Evolutionary conservation across 1,284 basidiomycete species (phyloP).

Genomic region (Microbotryum saponariae): DNA sequence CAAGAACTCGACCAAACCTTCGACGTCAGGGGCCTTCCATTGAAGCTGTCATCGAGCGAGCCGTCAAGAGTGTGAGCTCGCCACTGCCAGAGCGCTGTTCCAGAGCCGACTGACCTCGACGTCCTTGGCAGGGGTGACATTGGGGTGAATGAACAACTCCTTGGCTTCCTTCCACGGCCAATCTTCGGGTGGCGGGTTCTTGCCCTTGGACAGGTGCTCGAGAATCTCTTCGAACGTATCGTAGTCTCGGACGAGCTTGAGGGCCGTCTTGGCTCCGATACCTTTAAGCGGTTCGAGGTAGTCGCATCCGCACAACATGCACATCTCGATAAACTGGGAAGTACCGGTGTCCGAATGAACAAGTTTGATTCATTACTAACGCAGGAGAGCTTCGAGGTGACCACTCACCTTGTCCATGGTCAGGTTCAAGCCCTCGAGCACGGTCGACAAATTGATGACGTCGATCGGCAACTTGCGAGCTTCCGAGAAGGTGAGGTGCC

Average conservation of each 20-base stretch:
- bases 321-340: slow-evolving; percentile 85
- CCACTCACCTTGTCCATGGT: slow-evolving; percentile 68
- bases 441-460: slow-evolving; percentile 76
- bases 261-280: slow-evolving; percentile 87
- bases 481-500: slow-evolving; percentile 97
- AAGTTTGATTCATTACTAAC: not conserved
- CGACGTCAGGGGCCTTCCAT: slow-evolving; percentile 88
- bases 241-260: slow-evolving; percentile 85
- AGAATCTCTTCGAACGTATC: slow-evolving; percentile 74
- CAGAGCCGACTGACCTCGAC: slow-evolving; percentile 59
- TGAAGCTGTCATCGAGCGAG: slow-evolving; percentile 56
- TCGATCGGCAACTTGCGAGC: slow-evolving; percentile 97
- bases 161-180: slow-evolving; percentile 97
- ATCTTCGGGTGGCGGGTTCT: slow-evolving; percentile 59
- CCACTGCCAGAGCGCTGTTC: not conserved
- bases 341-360: not conserved
- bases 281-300: slow-evolving; percentile 96
- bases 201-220: slow-evolving; percentile 54
- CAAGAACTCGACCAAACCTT: slow-evolving; percentile 88
- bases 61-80: not conserved
- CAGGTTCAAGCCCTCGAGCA: slow-evolving; percentile 83
- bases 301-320: slow-evolving; percentile 94
- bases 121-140: slow-evolving; percentile 76
- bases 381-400: not conserved
- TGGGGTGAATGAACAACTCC: slow-evolving; percentile 77